Evolutionary conservation across 495 filamentous ascomycete species (phyloP).

Genomic region (Aspergillus hancockii): DNA sequence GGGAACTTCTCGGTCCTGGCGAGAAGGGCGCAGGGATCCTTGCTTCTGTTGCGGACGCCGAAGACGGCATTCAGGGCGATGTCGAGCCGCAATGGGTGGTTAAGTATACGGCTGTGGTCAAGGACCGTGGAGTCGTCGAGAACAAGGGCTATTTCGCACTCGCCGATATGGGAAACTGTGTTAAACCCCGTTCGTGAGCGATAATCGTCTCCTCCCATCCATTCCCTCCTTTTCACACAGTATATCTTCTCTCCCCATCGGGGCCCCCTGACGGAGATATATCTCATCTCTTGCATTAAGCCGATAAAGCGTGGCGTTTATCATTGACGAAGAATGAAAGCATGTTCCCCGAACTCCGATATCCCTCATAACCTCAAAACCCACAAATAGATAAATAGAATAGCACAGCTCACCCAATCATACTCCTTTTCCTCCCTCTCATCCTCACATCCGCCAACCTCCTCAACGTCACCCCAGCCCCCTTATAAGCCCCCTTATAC

Average conservation of each 20-base stretch:
- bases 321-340: constrained; percentile 20
- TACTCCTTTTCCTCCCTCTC: constrained; percentile 96
- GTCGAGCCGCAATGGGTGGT: constrained; percentile 90
- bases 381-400: constrained; percentile 13
- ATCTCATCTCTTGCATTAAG: constrained; percentile 12
- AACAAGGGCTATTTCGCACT: constrained; percentile 96
- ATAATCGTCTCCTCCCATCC: neutral
- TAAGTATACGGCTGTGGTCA: constrained; percentile 98
- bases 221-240: constrained; percentile 3
- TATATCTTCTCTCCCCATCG: constrained; percentile 10
- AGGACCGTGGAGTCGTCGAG: constrained; percentile 94
- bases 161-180: constrained; percentile 62
- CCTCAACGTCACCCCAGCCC: constrained; percentile 61
- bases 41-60: constrained; percentile 47
- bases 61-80: constrained; percentile 64
- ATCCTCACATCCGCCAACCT: constrained; percentile 91
- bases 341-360: neutral
- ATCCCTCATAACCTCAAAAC: constrained; percentile 1
- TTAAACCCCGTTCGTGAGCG: constrained; percentile 28
- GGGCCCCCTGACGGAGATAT: neutral
- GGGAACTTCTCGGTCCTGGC: constrained; percentile 73
- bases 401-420: constrained; percentile 77
- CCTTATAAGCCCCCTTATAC: constrained; percentile 62
- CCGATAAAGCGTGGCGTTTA: constrained; percentile 39
- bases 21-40: constrained; percentile 68